These are phyloP conservation scores for Fusarium xylarioides DNA, from an alignment of 2,329 filamentous ascomycete genomes.

Conservation along the genomic window DNA sequence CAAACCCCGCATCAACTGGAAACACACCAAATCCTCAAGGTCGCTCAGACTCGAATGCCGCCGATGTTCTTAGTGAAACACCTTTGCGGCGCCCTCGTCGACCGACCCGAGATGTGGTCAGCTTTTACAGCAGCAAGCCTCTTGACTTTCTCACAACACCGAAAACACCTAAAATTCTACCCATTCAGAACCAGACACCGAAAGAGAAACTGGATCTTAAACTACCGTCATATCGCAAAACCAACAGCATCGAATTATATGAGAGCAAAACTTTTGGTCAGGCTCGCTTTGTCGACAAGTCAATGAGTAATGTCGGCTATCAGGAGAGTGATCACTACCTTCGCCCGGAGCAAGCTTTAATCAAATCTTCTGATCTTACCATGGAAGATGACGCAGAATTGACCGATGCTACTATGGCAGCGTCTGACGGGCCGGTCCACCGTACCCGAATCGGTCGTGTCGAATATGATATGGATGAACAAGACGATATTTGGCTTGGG, in stretches of 20 bases:
- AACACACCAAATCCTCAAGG: constrained; percentile 54
- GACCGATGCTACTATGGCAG: constrained; percentile 41
- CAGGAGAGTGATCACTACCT: constrained; percentile 93
- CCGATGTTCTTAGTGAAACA: constrained; percentile 46
- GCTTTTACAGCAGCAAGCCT: constrained; percentile 62
- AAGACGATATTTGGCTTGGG: constrained; percentile 96
- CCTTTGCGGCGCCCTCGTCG: constrained; percentile 53
- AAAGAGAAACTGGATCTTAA: constrained; percentile 83
- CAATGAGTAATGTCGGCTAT: constrained; percentile 95
- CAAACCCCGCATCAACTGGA: constrained; percentile 54
- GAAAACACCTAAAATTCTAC: constrained; percentile 72
- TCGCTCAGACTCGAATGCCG: constrained; percentile 44
- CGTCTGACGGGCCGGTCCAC: constrained; percentile 44
- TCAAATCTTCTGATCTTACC: constrained; percentile 68
- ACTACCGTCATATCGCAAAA: constrained; percentile 76
- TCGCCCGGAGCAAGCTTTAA: constrained; percentile 76
- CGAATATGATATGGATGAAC: constrained; percentile 99
- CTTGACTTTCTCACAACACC: constrained; percentile 56
- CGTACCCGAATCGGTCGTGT: constrained; percentile 75
- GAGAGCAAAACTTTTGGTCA: constrained; percentile 88
- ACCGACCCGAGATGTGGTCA: constrained; percentile 60
- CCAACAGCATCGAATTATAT: constrained; percentile 81
- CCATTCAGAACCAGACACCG: constrained; percentile 80
- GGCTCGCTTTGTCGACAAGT: constrained; percentile 91
- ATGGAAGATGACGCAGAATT: constrained; percentile 68